Evolutionary conservation across 306 rosid species (phyloP), one percentile per base, ranked within the genome.

Genomic region (Astragalus glycyphyllos): DNA sequence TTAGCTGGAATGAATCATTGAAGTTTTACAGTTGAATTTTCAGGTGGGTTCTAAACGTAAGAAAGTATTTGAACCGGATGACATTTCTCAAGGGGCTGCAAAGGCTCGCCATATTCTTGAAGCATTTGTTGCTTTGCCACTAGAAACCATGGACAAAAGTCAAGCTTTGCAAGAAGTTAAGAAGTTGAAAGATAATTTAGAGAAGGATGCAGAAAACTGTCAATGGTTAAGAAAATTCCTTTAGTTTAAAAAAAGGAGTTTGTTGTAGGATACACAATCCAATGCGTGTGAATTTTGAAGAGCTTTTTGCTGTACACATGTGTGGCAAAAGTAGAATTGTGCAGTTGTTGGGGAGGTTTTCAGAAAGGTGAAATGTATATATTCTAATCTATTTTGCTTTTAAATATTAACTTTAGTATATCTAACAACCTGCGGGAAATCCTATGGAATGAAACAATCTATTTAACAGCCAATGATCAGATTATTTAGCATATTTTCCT

Each of bases 161-260:
- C 86, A 89, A 83, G 90, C 86, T 59, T 49, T 86, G 73, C 77
- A 87, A 74, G 83, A 84, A 71, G 82, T 87, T 68, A 77, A 65
- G 69, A 86, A 81, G 70, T 78, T 94, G 78, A 85, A 79, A 47
- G 92, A 89, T 65, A 86, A 64, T 46, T 81, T 94, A 68, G 82
- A 89, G 85, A 90, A 77, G 81, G 96, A 90, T 77, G 88, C 97
- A 11, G 83, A 73, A 59, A 81, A 79, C 76, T 81, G 81, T 69
- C 46, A 63, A 29, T 94, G 98, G 98, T 89, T 94, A 69, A 89
- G 79, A 75, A 96, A 84, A 23, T 86, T 94, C 73, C 78, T 90
- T 57, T 90, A 82, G 84, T 8, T 47, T 49, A 68, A 46, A 12
- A 56, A 65, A 3, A 13, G 12, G 51, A 58, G 51, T 31, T 59